Conservation (phyloP, 2,329 filamentous ascomycete genomes). For the Cadophora malorum region DNA sequence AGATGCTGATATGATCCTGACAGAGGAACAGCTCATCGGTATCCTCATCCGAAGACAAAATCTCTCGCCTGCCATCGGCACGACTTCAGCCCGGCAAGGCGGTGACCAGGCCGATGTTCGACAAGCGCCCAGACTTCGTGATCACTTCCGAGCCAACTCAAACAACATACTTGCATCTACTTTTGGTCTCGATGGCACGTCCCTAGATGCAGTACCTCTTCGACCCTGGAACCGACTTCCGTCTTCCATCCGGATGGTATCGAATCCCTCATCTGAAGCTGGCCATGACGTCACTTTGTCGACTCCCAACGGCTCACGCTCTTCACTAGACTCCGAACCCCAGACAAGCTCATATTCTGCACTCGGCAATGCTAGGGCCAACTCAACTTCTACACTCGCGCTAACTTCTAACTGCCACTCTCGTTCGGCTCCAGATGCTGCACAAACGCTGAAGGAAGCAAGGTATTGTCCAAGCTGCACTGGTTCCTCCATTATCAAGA, state of each 20-base stretch:
- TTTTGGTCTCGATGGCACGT: background rate
- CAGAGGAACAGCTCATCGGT: background rate
- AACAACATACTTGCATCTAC: background rate
- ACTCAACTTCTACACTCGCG: no score
- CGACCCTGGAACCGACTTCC: background rate
- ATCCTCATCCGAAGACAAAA: background rate
- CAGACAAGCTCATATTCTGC: no score
- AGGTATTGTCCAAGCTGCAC: no score
- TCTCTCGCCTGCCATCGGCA: background rate
- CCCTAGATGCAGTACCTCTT: background rate
- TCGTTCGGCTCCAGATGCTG: no score
- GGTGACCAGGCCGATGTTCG: background rate
- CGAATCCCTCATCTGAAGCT: background rate
- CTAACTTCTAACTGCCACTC: no score
- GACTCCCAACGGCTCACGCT: no score
- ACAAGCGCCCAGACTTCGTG: background rate
- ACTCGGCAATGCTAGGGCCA: no score
- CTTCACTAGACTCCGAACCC: no score
- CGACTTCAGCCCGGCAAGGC: background rate
- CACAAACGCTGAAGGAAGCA: no score
- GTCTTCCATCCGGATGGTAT: background rate
- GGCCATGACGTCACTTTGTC: no score
- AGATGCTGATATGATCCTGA: background rate
- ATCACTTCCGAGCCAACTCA: constrained; percentile 2
- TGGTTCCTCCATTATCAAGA: no score